Evolutionary conservation across 768 basidiomycete genomes (phyloP).

Genomic region (Termitomyces heimii): DNA sequence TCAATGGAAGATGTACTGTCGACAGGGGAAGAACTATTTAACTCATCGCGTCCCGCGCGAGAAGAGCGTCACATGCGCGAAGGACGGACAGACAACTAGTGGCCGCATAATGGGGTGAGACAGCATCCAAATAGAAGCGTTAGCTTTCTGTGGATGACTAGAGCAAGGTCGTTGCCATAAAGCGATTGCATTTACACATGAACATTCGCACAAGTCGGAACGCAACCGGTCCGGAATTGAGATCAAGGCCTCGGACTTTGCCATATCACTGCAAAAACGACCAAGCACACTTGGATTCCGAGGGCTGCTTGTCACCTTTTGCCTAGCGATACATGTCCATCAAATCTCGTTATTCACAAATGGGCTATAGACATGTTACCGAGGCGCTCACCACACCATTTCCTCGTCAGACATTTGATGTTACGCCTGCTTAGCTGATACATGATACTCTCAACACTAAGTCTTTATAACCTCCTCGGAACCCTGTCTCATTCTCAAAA

Average conservation of each 20-base stretch:
- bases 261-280: not conserved
- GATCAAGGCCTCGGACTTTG: not conserved
- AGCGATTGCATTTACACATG: too few species aligned
- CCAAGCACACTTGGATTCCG: not conserved
- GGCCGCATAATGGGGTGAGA: too few species aligned
- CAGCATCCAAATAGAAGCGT: too few species aligned
- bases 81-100: too few species aligned
- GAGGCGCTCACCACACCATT: not conserved
- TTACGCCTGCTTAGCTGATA: not conserved
- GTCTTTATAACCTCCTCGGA: constrained; percentile 28
- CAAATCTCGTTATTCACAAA: not conserved
- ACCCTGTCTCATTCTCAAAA: constrained; percentile 12
- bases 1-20: not conserved
- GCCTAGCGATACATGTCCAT: not conserved
- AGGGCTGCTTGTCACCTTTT: not conserved
- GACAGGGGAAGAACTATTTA: too few species aligned
- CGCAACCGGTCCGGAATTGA: not conserved
- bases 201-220: too few species aligned
- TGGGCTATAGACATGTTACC: not conserved
- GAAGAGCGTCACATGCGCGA: too few species aligned
- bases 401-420: not conserved
- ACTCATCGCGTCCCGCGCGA: too few species aligned
- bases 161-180: too few species aligned
- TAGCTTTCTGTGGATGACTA: too few species aligned
- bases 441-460: not conserved